Evolutionary conservation across 768 basidiomycete species (phyloP).

Genomic region (Pisolithus albus): DNA sequence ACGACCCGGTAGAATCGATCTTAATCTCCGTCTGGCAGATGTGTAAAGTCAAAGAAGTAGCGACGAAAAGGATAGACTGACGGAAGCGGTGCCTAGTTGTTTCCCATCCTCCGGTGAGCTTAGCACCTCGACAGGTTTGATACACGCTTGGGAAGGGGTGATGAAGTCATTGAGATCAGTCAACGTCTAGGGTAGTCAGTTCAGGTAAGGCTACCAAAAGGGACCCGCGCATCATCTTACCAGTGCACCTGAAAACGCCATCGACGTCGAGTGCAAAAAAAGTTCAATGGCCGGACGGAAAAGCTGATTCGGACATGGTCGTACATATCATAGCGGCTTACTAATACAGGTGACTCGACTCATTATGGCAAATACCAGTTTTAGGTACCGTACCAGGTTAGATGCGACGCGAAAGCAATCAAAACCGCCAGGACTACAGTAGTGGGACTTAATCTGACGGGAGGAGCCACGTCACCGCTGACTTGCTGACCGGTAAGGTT

Average conservation of each 20-base stretch:
- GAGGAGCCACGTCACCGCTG: conserved; percentile 8
- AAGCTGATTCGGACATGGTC: no score
- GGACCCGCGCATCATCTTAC: conserved; percentile 33
- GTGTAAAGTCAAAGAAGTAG: conserved; percentile 3
- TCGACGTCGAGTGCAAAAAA: conserved; percentile 23
- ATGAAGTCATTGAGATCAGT: conserved; percentile 97
- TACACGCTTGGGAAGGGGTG: conserved; percentile 92
- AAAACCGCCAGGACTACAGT: neutral
- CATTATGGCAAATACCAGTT: neutral
- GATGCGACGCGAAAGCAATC: neutral
- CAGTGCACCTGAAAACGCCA: conserved; percentile 86
- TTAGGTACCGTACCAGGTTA: neutral
- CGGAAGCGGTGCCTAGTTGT: conserved; percentile 38
- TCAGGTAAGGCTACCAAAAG: conserved; percentile 5
- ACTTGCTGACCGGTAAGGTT: conserved; percentile 26
- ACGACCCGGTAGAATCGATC: conserved; percentile 77
- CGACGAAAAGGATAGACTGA: conserved; percentile 18
- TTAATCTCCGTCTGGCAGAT: conserved; percentile 76
- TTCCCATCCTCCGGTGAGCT: conserved; percentile 35
- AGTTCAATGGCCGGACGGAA: neutral
- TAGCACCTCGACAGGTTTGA: conserved; percentile 78
- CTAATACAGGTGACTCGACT: no score
- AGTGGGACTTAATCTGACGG: neutral
- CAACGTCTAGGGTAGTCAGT: conserved; percentile 50
- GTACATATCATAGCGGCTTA: neutral